These are phyloP conservation scores for Pseudocercospora fuligena DNA, from an alignment of 2,329 filamentous ascomycete genomes.

Conservation along the genomic window DNA sequence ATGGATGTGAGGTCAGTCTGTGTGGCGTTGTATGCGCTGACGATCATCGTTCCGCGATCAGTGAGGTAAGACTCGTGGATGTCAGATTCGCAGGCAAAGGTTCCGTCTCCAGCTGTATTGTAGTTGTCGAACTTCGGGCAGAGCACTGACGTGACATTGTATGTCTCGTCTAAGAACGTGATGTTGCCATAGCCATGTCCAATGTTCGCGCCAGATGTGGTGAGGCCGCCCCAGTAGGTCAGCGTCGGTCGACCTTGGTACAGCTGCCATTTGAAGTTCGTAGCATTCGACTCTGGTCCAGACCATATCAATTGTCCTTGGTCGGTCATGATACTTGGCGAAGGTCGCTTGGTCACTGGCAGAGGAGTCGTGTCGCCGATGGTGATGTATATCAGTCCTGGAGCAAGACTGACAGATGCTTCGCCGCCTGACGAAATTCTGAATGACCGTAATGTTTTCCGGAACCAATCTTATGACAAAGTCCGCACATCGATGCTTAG, in stretches of 20 bases:
- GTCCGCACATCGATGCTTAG: slow-evolving; percentile 15
- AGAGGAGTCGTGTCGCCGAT: slow-evolving; percentile 19
- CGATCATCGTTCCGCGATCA: slow-evolving; percentile 37
- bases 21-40: slow-evolving; percentile 41
- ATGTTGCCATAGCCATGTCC: slow-evolving; percentile 35
- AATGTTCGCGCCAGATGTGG: slow-evolving; percentile 23
- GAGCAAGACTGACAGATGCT: slow-evolving; percentile 9
- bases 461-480: slow-evolving; percentile 22
- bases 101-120: slow-evolving; percentile 13
- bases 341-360: slow-evolving; percentile 18
- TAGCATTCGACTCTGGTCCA: slow-evolving; percentile 21
- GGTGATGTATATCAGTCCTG: slow-evolving; percentile 32
- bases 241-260: slow-evolving; percentile 24
- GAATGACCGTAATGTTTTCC: slow-evolving; percentile 19
- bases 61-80: slow-evolving; percentile 44
- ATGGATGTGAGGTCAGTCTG: slow-evolving; percentile 39
- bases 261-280: slow-evolving; percentile 29
- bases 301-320: slow-evolving; percentile 31
- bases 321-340: slow-evolving; percentile 27
- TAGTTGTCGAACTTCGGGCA: slow-evolving; percentile 22
- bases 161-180: slow-evolving; percentile 29
- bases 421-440: not conserved
- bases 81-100: slow-evolving; percentile 34
- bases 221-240: slow-evolving; percentile 31
- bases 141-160: slow-evolving; percentile 24